Evolutionary conservation across 2,329 filamentous ascomycete genomes (phyloP).

Genomic region (Monilinia polystroma): DNA sequence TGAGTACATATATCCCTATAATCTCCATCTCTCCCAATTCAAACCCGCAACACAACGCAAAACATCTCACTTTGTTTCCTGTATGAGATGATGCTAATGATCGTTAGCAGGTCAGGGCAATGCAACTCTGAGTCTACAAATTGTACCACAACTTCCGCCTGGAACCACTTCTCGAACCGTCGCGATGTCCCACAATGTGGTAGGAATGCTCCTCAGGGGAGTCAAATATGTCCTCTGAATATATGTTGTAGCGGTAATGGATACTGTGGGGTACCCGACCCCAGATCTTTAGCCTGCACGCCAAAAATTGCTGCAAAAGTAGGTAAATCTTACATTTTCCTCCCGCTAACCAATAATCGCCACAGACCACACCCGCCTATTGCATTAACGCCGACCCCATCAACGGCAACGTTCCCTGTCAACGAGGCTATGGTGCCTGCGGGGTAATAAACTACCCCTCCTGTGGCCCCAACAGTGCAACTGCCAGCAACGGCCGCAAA

Average conservation of each 20-base stretch:
- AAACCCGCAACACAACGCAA: not conserved
- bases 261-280: constrained; percentile 21
- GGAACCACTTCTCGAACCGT: constrained; percentile 26
- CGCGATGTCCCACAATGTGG: constrained; percentile 20
- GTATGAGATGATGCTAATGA: not conserved
- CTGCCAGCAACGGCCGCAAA: constrained; percentile 1
- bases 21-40: too few relatives aligned
- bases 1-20: not conserved
- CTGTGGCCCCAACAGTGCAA: constrained; percentile 9
- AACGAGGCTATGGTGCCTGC: constrained; percentile 12
- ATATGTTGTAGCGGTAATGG: constrained; percentile 20
- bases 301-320: not conserved
- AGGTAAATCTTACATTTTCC: not conserved
- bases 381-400: constrained; percentile 23
- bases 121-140: not conserved
- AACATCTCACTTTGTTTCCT: not conserved
- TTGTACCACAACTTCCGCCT: not conserved
- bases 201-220: constrained; percentile 7
- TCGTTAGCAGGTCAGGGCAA: not conserved
- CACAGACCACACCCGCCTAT: constrained; percentile 16
- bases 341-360: not conserved
- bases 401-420: constrained; percentile 6
- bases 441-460: not conserved
- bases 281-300: too few relatives aligned
- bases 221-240: constrained; percentile 20